Conservation (phyloP, 1,284 basidiomycete species). For the Apiotrichum gamsii region DNA sequence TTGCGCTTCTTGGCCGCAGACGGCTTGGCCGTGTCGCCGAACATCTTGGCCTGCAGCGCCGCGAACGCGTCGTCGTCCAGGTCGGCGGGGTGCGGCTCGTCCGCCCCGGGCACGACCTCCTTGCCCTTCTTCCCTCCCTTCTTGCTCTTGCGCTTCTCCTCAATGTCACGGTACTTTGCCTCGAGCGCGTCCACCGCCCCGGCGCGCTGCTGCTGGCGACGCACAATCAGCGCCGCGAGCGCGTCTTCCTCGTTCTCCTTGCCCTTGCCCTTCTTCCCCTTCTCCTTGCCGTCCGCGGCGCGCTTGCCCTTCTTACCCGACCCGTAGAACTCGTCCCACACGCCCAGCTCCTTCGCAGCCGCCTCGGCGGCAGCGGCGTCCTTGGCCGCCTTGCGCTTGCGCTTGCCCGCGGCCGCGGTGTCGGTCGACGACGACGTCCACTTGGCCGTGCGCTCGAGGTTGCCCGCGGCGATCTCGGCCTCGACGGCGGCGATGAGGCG, state of each 20-base stretch:
- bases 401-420: slow-evolving; percentile 64
- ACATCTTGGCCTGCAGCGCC: slow-evolving; percentile 42
- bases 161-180: slow-evolving; percentile 60
- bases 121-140: slow-evolving; percentile 15
- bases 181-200: slow-evolving; percentile 70
- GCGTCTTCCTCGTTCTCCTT: slow-evolving; percentile 55
- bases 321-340: slow-evolving; percentile 93
- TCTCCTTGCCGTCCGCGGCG: slow-evolving; percentile 54
- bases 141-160: slow-evolving; percentile 27
- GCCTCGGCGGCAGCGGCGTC: slow-evolving; percentile 81
- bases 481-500: slow-evolving; percentile 71
- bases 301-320: slow-evolving; percentile 63
- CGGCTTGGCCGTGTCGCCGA: slow-evolving; percentile 34
- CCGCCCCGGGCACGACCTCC: neutral
- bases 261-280: slow-evolving; percentile 40
- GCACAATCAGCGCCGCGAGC: slow-evolving; percentile 74
- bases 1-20: slow-evolving; percentile 16
- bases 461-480: slow-evolving; percentile 56
- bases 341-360: slow-evolving; percentile 77
- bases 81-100: slow-evolving; percentile 26
- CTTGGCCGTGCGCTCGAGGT: slow-evolving; percentile 55
- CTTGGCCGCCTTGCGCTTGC: slow-evolving; percentile 65
- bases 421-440: slow-evolving; percentile 67
- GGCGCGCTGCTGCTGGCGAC: slow-evolving; percentile 61
- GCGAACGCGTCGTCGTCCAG: slow-evolving; percentile 43